These are phyloP conservation scores for Graphilbum sp. DNA, from an alignment of 2,329 filamentous ascomycete genomes.

Conservation along the genomic window DNA sequence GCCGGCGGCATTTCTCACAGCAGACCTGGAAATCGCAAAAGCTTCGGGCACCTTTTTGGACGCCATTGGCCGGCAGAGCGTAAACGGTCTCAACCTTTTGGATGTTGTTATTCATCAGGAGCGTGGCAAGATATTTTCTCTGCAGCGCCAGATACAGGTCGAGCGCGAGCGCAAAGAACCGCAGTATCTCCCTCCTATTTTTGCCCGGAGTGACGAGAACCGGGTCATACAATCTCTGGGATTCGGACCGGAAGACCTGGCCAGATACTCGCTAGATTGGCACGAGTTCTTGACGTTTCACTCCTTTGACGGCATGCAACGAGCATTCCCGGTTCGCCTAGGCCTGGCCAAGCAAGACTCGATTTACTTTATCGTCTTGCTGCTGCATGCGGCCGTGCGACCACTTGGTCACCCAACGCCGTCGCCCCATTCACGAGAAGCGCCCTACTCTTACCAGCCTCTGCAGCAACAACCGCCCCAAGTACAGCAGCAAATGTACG, in stretches of 20 bases:
- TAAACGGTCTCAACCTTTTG: constrained; percentile 32
- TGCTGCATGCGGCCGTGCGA: constrained; percentile 22
- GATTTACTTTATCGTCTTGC: constrained; percentile 43
- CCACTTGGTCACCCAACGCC: constrained; percentile 27
- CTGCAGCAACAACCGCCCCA: background rate
- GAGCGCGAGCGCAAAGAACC: constrained; percentile 42
- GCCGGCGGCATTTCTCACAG: constrained; percentile 40
- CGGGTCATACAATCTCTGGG: constrained; percentile 37
- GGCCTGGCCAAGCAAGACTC: constrained; percentile 44
- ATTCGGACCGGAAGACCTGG: constrained; percentile 35
- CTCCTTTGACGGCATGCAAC: constrained; percentile 31
- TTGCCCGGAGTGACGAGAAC: constrained; percentile 35
- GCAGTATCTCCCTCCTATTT: constrained; percentile 48
- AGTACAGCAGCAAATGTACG: constrained; percentile 26
- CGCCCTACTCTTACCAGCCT: constrained; percentile 23
- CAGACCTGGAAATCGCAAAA: constrained; percentile 40
- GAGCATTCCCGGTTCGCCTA: constrained; percentile 32
- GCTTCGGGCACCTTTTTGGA: constrained; percentile 39
- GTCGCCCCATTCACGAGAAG: constrained; percentile 26
- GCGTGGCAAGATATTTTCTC: constrained; percentile 30
- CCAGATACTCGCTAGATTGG: constrained; percentile 33
- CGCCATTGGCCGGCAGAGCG: constrained; percentile 30
- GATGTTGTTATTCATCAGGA: constrained; percentile 38
- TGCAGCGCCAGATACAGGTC: constrained; percentile 36
- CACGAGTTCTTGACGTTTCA: constrained; percentile 39